Percentiles rank a stretch among this genome's conserved stretches.
phyloP scores from a whole-genome alignment of 148 eudicot genomes.

The Tetragonia tetragonoides region DNA sequence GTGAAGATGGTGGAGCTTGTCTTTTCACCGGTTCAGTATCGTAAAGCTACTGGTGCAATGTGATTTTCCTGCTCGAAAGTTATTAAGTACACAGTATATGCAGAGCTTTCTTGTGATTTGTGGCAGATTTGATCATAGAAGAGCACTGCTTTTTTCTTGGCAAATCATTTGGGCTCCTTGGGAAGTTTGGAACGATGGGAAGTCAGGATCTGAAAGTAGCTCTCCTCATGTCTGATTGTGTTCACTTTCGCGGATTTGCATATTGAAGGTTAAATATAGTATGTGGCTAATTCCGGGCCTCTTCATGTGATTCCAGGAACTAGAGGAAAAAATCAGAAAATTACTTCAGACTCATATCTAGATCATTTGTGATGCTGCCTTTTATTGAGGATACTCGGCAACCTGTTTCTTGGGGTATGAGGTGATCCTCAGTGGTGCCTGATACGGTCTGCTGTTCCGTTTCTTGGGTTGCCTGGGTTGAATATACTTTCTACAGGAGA shows the following conservation, averaged over 20 bases:
- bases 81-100: background rate
- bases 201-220: background rate
- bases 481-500: background rate
- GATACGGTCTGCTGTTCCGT: too few relatives aligned
- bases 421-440: too few relatives aligned
- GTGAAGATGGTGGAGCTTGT: background rate
- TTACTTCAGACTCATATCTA: too few relatives aligned
- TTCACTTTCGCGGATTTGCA: background rate
- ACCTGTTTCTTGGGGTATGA: background rate
- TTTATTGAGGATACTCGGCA: background rate
- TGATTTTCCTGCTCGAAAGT: background rate
- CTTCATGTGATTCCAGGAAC: too few relatives aligned
- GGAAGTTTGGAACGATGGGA: too few relatives aligned
- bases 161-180: background rate
- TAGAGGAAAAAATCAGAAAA: too few relatives aligned
- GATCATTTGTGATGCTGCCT: background rate
- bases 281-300: too few relatives aligned
- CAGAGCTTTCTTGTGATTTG: background rate
- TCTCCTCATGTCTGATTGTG: background rate
- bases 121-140: background rate
- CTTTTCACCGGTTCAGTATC: background rate
- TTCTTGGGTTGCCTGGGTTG: background rate
- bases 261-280: too few relatives aligned
- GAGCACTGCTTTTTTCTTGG: background rate
- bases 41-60: background rate